These are phyloP conservation scores for Coccomyxa sp. DNA, from an alignment of 139 green algal genomes.

Conservation along the genomic window DNA sequence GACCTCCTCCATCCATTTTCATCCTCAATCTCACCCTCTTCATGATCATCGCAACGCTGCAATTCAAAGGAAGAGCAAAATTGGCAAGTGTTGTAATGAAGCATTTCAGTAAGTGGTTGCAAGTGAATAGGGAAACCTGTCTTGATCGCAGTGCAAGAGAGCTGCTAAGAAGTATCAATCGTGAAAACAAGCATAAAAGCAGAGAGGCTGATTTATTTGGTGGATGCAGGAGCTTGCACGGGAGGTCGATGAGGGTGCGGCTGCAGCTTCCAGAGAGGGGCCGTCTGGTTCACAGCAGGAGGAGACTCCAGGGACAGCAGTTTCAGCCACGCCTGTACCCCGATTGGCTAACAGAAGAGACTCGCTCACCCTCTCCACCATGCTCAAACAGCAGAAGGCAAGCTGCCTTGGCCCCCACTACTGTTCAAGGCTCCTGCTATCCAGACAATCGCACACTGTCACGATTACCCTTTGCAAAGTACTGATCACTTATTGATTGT, in stretches of 20 bases:
- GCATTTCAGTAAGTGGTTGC: too few relatives aligned
- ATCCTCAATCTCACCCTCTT: background rate
- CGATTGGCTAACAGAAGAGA: background rate
- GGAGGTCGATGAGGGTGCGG: background rate
- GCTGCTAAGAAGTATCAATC: too few relatives aligned
- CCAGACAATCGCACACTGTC: background rate
- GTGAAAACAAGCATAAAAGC: too few relatives aligned
- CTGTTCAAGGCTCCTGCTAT: background rate
- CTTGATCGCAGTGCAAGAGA: too few relatives aligned
- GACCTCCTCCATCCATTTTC: background rate
- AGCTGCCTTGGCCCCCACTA: background rate
- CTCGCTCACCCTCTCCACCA: background rate
- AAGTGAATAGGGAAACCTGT: too few relatives aligned
- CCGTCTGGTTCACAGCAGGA: background rate
- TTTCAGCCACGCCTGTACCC: background rate
- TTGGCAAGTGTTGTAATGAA: too few relatives aligned
- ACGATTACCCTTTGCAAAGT: background rate
- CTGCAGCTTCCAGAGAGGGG: background rate
- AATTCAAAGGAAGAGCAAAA: background rate
- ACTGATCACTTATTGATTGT: background rate
- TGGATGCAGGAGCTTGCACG: background rate
- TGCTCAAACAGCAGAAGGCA: background rate
- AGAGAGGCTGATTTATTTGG: background rate
- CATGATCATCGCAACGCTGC: background rate
- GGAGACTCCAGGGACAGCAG: background rate